Percentiles rank a stretch among this genome's conserved stretches.
Evolutionary conservation across 768 basidiomycete species (phyloP).

Genomic region (Trametopsis cervina): DNA sequence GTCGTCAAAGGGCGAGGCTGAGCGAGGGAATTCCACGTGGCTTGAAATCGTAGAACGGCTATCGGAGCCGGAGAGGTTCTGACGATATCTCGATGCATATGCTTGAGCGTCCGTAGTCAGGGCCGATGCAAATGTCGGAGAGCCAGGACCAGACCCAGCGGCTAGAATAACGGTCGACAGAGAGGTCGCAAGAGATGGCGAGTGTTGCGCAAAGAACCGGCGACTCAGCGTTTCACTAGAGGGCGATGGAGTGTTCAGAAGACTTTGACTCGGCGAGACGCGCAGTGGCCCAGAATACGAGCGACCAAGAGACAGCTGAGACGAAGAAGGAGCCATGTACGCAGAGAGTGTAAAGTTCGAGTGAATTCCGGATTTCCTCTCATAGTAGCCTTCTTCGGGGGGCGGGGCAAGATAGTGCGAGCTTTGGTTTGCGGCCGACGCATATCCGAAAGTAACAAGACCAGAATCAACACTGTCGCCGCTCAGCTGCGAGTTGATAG

Average conservation of each 20-base stretch:
- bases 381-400: conserved; percentile 9
- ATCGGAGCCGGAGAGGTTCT: background rate
- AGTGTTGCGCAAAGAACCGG: background rate
- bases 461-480: background rate
- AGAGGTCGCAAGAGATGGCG: conserved; percentile 3
- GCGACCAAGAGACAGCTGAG: conserved; percentile 1
- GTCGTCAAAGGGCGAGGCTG: background rate
- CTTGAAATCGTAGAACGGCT: background rate
- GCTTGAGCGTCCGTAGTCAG: conserved; percentile 6
- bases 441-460: background rate
- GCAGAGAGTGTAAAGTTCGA: conserved; percentile 15
- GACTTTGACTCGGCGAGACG: background rate
- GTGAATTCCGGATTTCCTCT: conserved; percentile 9
- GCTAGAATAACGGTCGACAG: conserved; percentile 10
- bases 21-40: conserved; percentile 1
- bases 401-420: conserved; percentile 8
- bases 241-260: background rate
- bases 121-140: background rate
- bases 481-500: background rate
- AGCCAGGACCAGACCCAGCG: conserved; percentile 4
- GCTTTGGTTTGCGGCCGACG: background rate
- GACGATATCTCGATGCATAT: conserved; percentile 8
- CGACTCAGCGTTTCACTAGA: conserved; percentile 3
- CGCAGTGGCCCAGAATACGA: background rate
- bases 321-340: conserved; percentile 3